These are phyloP conservation scores for Hirsutella rhossiliensis DNA, from an alignment of 2,329 filamentous ascomycete species.

Conservation along the genomic window DNA sequence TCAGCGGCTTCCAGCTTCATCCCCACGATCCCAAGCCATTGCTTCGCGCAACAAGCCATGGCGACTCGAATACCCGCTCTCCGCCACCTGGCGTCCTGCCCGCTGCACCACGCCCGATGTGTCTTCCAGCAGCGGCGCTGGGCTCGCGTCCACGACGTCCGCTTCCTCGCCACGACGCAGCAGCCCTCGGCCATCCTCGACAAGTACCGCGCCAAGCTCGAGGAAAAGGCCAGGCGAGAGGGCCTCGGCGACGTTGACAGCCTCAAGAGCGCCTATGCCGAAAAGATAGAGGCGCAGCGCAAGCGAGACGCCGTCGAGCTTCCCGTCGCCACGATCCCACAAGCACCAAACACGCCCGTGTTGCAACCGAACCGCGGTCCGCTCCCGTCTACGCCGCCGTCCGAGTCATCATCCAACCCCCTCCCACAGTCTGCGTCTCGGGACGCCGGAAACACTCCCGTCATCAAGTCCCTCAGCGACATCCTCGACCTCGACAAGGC, in stretches of 20 bases:
- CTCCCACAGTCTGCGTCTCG: slow-evolving; percentile 3
- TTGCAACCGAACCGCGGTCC: slow-evolving; percentile 23
- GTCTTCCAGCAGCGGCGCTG: slow-evolving; percentile 58
- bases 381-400: slow-evolving; percentile 10
- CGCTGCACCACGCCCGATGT: slow-evolving; percentile 16
- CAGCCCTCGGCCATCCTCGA: slow-evolving; percentile 58
- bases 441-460: slow-evolving; percentile 12
- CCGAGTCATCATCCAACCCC: slow-evolving; percentile 6
- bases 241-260: slow-evolving; percentile 60
- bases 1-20: background rate
- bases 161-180: slow-evolving; percentile 73
- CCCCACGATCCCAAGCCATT: background rate
- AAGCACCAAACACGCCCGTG: slow-evolving; percentile 22
- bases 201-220: slow-evolving; percentile 79
- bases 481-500: slow-evolving; percentile 71
- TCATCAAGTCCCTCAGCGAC: slow-evolving; percentile 34
- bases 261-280: slow-evolving; percentile 71
- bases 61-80: slow-evolving; percentile 34
- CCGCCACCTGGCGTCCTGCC: slow-evolving; percentile 28
- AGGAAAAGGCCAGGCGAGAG: slow-evolving; percentile 64
- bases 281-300: slow-evolving; percentile 64
- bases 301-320: slow-evolving; percentile 49
- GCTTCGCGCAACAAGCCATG: slow-evolving; percentile 21
- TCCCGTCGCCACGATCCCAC: slow-evolving; percentile 22
- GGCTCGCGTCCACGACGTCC: slow-evolving; percentile 86